phyloP scores from a whole-genome alignment of 352 stramenopile genomes.

The Pilasporangium apinafurcum region DNA sequence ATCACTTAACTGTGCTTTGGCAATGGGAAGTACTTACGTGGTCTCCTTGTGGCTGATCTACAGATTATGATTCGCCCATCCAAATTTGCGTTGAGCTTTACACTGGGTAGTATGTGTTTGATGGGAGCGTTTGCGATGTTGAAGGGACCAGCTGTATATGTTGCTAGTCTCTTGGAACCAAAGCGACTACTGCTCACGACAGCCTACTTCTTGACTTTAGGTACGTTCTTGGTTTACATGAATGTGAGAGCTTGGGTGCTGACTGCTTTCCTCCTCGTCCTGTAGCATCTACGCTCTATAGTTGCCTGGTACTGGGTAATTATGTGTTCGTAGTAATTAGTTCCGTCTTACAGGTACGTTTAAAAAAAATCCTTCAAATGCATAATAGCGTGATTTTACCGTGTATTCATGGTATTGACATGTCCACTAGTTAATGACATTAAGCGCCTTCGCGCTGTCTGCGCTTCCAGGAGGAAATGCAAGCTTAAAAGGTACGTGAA shows the following conservation, averaged over 20 bases:
- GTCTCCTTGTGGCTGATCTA: background rate
- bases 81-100: conserved; percentile 82
- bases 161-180: conserved; percentile 47
- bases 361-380: background rate
- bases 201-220: conserved; percentile 64
- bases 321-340: conserved; percentile 82
- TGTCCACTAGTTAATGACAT: conserved; percentile 41
- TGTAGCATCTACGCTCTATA: conserved; percentile 65
- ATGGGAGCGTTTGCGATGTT: conserved; percentile 78
- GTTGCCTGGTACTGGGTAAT: conserved; percentile 75
- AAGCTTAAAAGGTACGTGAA: conserved; percentile 46
- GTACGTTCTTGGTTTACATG: conserved; percentile 16
- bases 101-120: conserved; percentile 66
- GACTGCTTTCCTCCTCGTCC: background rate
- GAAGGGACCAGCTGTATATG: conserved; percentile 55
- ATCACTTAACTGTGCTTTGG: background rate
- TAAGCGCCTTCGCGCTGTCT: conserved; percentile 49
- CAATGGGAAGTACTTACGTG: background rate
- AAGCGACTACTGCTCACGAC: conserved; percentile 59
- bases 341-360: conserved; percentile 41
- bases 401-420: background rate
- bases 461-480: conserved; percentile 55
- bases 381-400: background rate
- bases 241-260: background rate
- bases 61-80: conserved; percentile 76